Base-by-base conservation (phyloP, 2,329 filamentous ascomycete genomes). In the Lecanicillium sp. region DNA sequence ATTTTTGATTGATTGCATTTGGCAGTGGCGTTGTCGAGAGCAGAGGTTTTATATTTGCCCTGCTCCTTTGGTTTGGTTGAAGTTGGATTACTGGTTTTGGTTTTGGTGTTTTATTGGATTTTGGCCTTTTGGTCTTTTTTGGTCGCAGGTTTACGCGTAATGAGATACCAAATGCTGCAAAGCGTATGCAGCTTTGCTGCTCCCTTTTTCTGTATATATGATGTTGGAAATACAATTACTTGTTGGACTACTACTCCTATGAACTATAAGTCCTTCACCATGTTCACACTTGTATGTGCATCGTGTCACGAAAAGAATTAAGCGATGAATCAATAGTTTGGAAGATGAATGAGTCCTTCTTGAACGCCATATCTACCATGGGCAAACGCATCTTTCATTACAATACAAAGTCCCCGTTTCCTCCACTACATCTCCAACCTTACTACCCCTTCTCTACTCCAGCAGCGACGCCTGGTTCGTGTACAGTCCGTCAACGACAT, bases 401-500 rank as follows among this genome's bases (percentile, higher is more conserved):
- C 19, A 35, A 35, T 25, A 25, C 22, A 25, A 11, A 25, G 22
- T 25, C 22, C 11, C 22, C 7, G 11, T 7, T 25, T 25, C 22
- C 22, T 25, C 22, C 22, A 7, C 22, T 25, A 6, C 22, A 7
- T n/a, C n/a, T n/a, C n/a, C n/a, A 9, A 28, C 5, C 13, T 19
- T 22, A 9, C 15, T 31, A 33, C 25, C 25, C 17, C 20, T 31
- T 57, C 22, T 11, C 44, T 80, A 98, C 74, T 98, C 92, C 51
- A 98, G 71, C 73, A 94, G 71, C 43, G 87, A 94, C 36, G 92
- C 92, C 70, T 98, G 90, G 71, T 95, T 96, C 47, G 87, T 89
- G 73, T 96, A 98, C 55, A 98, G 70, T 50, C 94, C 87, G 64
- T 98, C 94, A 47, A 98, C 94, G 48, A 98, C 92, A 58, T 83